phyloP scores from a whole-genome alignment of 176 grass and related monocot genomes.

The Saccharum spontaneum region DNA sequence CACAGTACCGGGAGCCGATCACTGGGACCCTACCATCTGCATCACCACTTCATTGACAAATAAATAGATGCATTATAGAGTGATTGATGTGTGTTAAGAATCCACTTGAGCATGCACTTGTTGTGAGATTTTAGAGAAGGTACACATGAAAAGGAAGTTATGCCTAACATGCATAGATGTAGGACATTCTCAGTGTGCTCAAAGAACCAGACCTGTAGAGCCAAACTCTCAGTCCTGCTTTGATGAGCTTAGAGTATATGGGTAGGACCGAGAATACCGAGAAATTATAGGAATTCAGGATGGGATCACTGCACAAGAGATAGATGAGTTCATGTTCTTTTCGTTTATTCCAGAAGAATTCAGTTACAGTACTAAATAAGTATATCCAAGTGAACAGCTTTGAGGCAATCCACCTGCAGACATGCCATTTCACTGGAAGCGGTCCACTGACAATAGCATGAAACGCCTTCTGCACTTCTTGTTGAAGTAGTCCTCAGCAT shows the following conservation, averaged over 20 bases:
- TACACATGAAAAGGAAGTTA: neutral
- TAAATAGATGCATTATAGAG: neutral
- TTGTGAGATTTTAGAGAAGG: neutral
- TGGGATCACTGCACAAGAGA: slow-evolving; percentile 59
- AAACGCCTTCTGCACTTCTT: slow-evolving; percentile 63
- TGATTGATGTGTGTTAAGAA: neutral
- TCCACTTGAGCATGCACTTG: neutral
- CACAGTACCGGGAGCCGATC: slow-evolving; percentile 73
- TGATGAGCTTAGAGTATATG: slow-evolving; percentile 77
- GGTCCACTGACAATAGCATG: slow-evolving; percentile 49
- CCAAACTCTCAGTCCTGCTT: slow-evolving; percentile 81
- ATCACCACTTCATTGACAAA: slow-evolving; percentile 55
- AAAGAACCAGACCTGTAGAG: slow-evolving; percentile 70
- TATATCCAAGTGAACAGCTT: slow-evolving; percentile 1
- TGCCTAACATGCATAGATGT: neutral
- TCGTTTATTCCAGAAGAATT: neutral
- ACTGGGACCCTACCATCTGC: slow-evolving; percentile 80
- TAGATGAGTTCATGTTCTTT: slow-evolving; percentile 4
- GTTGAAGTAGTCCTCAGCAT: slow-evolving; percentile 79
- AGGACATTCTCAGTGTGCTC: neutral
- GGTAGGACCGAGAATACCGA: slow-evolving; percentile 65
- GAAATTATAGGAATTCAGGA: slow-evolving; percentile 64
- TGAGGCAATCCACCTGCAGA: slow-evolving; percentile 59
- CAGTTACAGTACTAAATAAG: neutral
- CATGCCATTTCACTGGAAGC: slow-evolving; percentile 45